Evolutionary conservation across 176 grass and related monocot genomes (phyloP), one percentile per base, ranked within the genome.

Genomic region (Rhynchospora tenuis): DNA sequence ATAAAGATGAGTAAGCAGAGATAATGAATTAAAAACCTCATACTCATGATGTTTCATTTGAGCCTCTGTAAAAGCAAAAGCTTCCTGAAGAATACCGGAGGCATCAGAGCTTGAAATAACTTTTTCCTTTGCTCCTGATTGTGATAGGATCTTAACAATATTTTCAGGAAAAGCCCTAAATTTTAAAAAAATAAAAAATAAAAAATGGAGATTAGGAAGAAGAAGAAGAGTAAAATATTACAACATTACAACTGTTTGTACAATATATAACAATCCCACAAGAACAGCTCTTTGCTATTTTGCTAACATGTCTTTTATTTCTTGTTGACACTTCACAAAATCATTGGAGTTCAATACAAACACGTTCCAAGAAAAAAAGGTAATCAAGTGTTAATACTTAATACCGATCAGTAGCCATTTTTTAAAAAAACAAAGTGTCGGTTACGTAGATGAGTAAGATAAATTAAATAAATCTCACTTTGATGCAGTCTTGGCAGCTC

Each of bases 31-130:
- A 45, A 63, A 29, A 83, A 97, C 94, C 94, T 97, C 94, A 16
- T 87, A 97, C 68, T 93, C 85, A 91, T 97, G 91, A 86, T 87
- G 42, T 23, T 66, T 78, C 24, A 97, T 87, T 91, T 89, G 79
- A 64, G 81, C 87, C 88, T 97, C 94, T 65, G 94, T 97, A 81
- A 89, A 66, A 88, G 26, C 47, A 88, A 90, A 97, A 88, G 94
- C 91, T 88, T 91, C 70, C 89, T 59, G 85, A 74, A 97, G 86
- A 81, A 97, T 88, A 88, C 88, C 91, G 65, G 94, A 91, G 75
- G 94, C 94, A 87, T 97, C 94, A 86, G 87, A 91, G 88, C 29
- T 56, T 44, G 88, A 86, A 52, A 93, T 54, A 71, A 97, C 89
- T 26, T 77, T 91, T 83, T 89, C 85, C 86, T 82, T 97, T 70